These are phyloP conservation scores for Aquilaria yunnanensis DNA, from an alignment of 345 rosid species.

Conservation along the genomic window DNA sequence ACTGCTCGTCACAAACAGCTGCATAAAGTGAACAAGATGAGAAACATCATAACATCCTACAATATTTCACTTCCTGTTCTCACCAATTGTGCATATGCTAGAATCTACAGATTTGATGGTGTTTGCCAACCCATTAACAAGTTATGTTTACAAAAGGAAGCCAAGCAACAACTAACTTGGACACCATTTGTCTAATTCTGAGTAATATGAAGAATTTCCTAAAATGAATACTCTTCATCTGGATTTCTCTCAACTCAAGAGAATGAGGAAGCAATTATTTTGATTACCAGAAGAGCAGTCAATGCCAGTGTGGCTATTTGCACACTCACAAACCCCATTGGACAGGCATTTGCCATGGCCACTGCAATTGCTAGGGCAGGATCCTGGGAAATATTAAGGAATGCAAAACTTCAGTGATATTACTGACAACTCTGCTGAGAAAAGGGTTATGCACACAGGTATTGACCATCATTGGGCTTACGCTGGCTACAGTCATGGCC, in stretches of 20 bases:
- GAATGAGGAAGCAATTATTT: neutral
- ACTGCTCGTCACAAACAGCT: conserved; percentile 97
- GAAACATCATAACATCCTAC: neutral
- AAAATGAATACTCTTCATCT: too few species aligned
- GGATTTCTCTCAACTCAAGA: too few species aligned
- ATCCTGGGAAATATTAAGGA: conserved; percentile 35
- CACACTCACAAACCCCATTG: conserved; percentile 70
- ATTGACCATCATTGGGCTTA: conserved; percentile 31
- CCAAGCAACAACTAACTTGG: too few species aligned
- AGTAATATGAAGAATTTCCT: too few species aligned
- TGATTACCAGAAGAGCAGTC: conserved; percentile 91
- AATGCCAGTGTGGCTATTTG: conserved; percentile 71
- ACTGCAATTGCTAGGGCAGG: conserved; percentile 83
- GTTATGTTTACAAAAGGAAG: too few species aligned
- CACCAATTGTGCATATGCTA: too few species aligned
- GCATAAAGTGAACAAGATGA: conserved; percentile 18
- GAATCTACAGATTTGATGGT: too few species aligned
- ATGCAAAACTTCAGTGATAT: neutral
- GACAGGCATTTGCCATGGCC: conserved; percentile 77
- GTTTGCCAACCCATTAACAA: too few species aligned
- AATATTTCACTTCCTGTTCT: too few species aligned
- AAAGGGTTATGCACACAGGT: neutral
- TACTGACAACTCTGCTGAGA: neutral
- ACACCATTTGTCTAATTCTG: too few species aligned
- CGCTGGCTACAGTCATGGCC: conserved; percentile 86